Evolutionary conservation across 2,329 filamentous ascomycete genomes (phyloP).

Genomic region (Talaromyces sp.): DNA sequence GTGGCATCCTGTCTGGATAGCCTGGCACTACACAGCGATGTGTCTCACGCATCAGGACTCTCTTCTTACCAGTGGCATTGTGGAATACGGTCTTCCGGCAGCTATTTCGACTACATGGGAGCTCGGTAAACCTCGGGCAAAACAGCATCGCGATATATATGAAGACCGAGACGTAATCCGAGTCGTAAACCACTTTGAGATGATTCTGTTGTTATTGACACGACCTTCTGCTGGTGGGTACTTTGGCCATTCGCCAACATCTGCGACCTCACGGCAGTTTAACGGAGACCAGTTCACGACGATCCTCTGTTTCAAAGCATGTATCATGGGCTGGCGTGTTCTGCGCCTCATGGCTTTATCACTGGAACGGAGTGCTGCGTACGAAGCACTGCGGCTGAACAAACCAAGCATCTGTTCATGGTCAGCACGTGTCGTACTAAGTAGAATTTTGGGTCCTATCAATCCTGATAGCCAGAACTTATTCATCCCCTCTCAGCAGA

Average conservation of each 20-base stretch:
- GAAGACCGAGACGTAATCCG: conserved; percentile 1
- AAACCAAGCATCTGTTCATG: background rate
- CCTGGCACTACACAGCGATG: conserved; percentile 3
- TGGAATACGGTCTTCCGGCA: background rate
- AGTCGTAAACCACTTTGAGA: background rate
- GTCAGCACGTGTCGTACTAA: background rate
- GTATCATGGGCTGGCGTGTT: conserved; percentile 4
- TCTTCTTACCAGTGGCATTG: background rate
- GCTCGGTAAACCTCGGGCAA: conserved; percentile 1
- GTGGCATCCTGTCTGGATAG: conserved; percentile 5
- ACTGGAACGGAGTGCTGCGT: background rate
- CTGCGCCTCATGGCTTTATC: background rate
- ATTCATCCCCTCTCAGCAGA: background rate
- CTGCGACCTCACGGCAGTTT: background rate
- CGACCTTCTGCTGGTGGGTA: background rate
- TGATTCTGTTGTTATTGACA: background rate
- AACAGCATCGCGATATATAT: conserved; percentile 1
- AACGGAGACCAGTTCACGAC: background rate
- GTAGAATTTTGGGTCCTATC: background rate
- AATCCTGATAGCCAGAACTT: background rate
- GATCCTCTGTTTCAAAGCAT: background rate
- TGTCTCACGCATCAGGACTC: background rate
- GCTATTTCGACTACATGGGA: conserved; percentile 1
- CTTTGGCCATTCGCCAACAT: background rate
- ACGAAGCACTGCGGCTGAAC: background rate